phyloP scores from a whole-genome alignment of 192 early-diverging fungal genomes.

The Mortierella claussenii region DNA sequence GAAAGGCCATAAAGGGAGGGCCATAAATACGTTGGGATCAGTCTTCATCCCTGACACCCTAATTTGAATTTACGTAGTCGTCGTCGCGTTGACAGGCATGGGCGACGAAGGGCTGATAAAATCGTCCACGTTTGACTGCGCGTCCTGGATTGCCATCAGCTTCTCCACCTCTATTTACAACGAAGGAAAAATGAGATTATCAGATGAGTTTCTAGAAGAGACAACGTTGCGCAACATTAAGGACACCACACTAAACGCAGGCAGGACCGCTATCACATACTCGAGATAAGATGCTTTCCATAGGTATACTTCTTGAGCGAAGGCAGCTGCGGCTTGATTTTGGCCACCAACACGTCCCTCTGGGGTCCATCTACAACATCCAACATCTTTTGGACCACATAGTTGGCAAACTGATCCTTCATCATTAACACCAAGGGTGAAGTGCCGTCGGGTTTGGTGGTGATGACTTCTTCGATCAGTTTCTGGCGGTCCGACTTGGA shows the following conservation, averaged over 20 bases:
- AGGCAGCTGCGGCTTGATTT: constrained; percentile 93
- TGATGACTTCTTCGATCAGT: constrained; percentile 94
- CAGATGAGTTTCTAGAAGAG: too few species aligned
- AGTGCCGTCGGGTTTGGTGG: constrained; percentile 86
- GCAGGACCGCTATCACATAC: too few species aligned
- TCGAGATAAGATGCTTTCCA: constrained; percentile 93
- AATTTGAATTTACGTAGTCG: too few species aligned
- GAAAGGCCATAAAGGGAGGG: neutral
- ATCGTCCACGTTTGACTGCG: constrained; percentile 10
- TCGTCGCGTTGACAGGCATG: neutral
- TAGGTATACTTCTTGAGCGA: constrained; percentile 97
- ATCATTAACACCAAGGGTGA: constrained; percentile 94
- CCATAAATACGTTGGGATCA: too few species aligned
- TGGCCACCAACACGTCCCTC: constrained; percentile 84
- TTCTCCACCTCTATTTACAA: constrained; percentile 37
- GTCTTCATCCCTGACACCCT: too few species aligned
- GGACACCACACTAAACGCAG: too few species aligned
- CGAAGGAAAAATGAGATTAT: neutral
- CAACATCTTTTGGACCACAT: constrained; percentile 99
- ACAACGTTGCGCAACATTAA: too few species aligned
- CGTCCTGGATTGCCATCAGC: constrained; percentile 39
- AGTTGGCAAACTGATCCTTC: constrained; percentile 99
- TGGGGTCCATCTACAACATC: constrained; percentile 96
- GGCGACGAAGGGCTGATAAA: constrained; percentile 2
- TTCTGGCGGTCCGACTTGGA: constrained; percentile 85